phyloP scores from a whole-genome alignment of 2,329 filamentous ascomycete genomes.

The Botryotinia globosa region DNA sequence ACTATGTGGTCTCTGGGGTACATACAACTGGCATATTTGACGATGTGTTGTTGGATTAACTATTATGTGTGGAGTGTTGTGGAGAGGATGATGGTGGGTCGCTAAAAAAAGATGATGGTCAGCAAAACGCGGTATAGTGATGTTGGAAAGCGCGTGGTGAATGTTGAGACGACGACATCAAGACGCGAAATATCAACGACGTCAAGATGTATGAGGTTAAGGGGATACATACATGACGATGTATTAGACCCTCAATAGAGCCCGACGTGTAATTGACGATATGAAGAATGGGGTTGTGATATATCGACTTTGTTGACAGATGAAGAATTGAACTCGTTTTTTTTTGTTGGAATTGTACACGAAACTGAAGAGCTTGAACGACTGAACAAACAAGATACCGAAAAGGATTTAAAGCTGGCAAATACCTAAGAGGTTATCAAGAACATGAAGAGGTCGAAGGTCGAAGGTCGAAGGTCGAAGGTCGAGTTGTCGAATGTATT shows the following conservation, averaged over 20 bases:
- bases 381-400: slow-evolving; percentile 16
- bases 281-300: slow-evolving; percentile 19
- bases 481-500: neutral
- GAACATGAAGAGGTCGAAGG: neutral
- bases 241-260: slow-evolving; percentile 4
- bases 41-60: slow-evolving; percentile 36
- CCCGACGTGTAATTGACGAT: slow-evolving; percentile 25
- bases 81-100: slow-evolving; percentile 20
- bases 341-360: slow-evolving; percentile 1
- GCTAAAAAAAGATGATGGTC: slow-evolving; percentile 27
- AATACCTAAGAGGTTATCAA: slow-evolving; percentile 7
- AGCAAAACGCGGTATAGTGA: slow-evolving; percentile 33
- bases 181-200: slow-evolving; percentile 29
- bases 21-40: slow-evolving; percentile 55
- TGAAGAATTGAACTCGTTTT: slow-evolving; percentile 20
- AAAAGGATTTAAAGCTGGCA: slow-evolving; percentile 8
- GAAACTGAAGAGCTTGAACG: slow-evolving; percentile 13
- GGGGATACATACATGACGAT: slow-evolving; percentile 31
- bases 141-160: slow-evolving; percentile 30
- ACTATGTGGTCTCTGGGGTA: slow-evolving; percentile 31
- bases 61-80: slow-evolving; percentile 33
- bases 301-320: slow-evolving; percentile 30
- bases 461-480: neutral
- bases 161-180: slow-evolving; percentile 5
- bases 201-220: neutral